These are phyloP conservation scores for Hymenoscyphus linearis DNA, from an alignment of 2,329 filamentous ascomycete species.

Conservation along the genomic window DNA sequence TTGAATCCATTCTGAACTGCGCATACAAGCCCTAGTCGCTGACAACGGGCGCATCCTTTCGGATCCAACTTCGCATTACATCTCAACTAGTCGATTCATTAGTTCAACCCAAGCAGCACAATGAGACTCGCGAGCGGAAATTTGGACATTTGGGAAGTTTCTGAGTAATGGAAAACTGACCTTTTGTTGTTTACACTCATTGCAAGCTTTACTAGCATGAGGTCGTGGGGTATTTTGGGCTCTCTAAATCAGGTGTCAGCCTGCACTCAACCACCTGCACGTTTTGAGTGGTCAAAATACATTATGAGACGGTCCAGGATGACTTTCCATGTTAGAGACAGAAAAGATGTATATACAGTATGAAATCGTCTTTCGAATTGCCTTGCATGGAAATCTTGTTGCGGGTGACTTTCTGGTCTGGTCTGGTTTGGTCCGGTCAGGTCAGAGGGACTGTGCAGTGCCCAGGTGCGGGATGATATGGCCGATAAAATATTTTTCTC, in stretches of 20 bases:
- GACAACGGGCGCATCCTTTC: constrained; percentile 10
- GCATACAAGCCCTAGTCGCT: constrained; percentile 8
- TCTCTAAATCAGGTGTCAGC: constrained; percentile 1
- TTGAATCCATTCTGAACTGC: constrained; percentile 13
- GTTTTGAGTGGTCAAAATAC: not conserved
- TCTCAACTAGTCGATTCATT: constrained; percentile 4
- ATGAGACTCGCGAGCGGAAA: not conserved
- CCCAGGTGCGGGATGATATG: not conserved
- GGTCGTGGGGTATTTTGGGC: constrained; percentile 4
- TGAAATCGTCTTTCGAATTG: constrained; percentile 1
- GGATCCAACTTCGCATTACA: constrained; percentile 14
- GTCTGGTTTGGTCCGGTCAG: no score
- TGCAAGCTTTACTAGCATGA: constrained; percentile 14
- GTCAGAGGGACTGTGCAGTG: not conserved
- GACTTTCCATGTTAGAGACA: constrained; percentile 1
- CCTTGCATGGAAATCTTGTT: not conserved
- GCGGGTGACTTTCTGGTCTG: not conserved
- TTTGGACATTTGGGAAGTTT: not conserved
- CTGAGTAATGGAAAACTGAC: not conserved
- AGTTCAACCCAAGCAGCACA: not conserved
- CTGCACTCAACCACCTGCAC: not conserved
- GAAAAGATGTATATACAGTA: not conserved
- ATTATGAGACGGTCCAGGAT: not conserved
- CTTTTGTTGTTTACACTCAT: constrained; percentile 16
- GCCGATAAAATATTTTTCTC: constrained; percentile 1